Evolutionary conservation across 169 alveolate genomes (phyloP), one percentile per base, ranked within the genome.

Genomic region (Cryptosporidium viatorum): DNA sequence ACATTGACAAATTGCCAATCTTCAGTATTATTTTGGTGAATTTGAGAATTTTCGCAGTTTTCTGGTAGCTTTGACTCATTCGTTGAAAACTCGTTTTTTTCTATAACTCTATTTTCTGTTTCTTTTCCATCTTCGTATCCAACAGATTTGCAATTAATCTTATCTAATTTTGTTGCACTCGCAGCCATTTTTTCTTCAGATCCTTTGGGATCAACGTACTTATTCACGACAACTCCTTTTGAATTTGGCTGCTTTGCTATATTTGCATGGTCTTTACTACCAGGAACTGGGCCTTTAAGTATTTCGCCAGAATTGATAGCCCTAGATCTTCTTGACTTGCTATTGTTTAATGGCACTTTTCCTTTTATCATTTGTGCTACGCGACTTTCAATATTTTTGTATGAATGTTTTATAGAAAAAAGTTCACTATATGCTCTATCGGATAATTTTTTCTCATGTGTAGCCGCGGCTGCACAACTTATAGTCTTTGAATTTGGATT

Each of bases 351-450:
- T 23, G 86, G 71, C 58, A 29, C 62, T 16, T 62, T 67, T 2
- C 89, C 89, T 41, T 33, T 80, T 21, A 80, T 80, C 51, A 80
- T 80, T 18, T 67, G 89, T 16, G 89, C 89, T 33, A 80, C 89
- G 2, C 89, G 60, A 65, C 89, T 80, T 41, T 80, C 89, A 9
- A 80, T 65, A 37, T 80, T 80, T 23, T 41, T 50, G 41, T 80
- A 80, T 14, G 67, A 43, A 39, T 31, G 35, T 18, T n/a, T 48
- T 26, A 2, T 6, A 10, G 35, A 48, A 9, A 16, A 51, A 23
- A n/a, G 35, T 12, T 55, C 67, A 23, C 10, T 9, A 21, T 31
- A 37, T 21, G 23, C 39, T 14, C 51, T 37, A 21, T 9, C 29
- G 2, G 7, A 8, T 33, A 55, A 3, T 33, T 31, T 62, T 31